Base-by-base conservation (phyloP, 2,329 filamentous ascomycete species). In the Cladosporium phlei region DNA sequence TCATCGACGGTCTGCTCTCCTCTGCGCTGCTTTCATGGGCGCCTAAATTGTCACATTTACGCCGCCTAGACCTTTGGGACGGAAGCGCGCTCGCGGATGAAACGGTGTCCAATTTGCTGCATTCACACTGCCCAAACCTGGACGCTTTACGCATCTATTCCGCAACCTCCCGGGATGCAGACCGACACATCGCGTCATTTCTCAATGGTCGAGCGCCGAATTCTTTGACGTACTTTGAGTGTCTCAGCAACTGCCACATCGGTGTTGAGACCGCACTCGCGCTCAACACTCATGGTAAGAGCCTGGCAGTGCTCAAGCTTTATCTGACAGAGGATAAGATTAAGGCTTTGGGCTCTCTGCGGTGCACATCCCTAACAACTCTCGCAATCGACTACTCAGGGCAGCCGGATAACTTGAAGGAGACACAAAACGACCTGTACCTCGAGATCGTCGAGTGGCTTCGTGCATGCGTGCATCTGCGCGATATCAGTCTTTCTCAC, bases 121-220 rank as follows among this genome's bases (percentile, higher is more conserved):
- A 72, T 19, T 60, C 72, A 19, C 69, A 76, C 54, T 88, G 83
- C 54, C 78, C 78, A 2, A 66, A 74, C 7, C 83, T 88, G 55
- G 72, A 72, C 33, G 73, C 77, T 29, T 63, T 88, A 17, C 77
- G 72, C 20, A 78, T 84, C 46, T 82, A 75, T 51, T 69, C 62
- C 32, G 78, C 73, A 6, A 42, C 50, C 6, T 56, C 59, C 16
- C 52, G 56, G n/a, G 70, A 74, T n/a, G 71, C 75, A 5, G 83
- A 86, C 50, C 64, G 72, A 21, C 70, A 78, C 30, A 68, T 85
- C 39, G 75, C 80, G 1, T 66, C 68, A 2, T 84, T 86, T 56
- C 70, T 87, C 37, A 66, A 66, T 19, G 69, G 70, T 1, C 69
- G 87, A 38, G 71, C 66, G 14, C 69, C 74, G 2, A 74, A 85